These are phyloP conservation scores for Lodderomyces metapsilosis DNA, from an alignment of 1,139 yeast genomes.

Conservation along the genomic window DNA sequence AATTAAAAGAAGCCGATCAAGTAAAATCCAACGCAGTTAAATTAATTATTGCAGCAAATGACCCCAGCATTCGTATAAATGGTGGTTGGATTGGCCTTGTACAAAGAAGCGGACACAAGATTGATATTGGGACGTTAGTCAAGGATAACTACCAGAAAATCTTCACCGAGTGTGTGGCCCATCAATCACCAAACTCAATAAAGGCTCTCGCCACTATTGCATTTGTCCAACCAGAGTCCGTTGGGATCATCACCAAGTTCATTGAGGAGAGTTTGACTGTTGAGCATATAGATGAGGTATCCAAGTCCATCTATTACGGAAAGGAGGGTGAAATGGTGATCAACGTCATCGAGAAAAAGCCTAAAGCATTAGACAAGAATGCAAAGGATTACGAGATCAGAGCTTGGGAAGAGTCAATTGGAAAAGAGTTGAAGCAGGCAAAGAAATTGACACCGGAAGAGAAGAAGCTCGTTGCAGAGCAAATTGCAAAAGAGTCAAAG, in stretches of 20 bases:
- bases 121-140: constrained; percentile 68
- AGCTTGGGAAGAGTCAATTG: constrained; percentile 86
- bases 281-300: constrained; percentile 31
- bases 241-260: constrained; percentile 52
- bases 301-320: constrained; percentile 57
- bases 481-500: constrained; percentile 56
- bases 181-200: constrained; percentile 42
- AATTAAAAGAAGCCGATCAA: constrained; percentile 20
- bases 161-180: constrained; percentile 20
- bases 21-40: constrained; percentile 32
- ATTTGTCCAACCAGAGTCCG: constrained; percentile 63
- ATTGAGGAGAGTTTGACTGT: constrained; percentile 41
- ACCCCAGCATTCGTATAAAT: constrained; percentile 38
- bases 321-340: constrained; percentile 69
- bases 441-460: constrained; percentile 79
- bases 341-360: constrained; percentile 49
- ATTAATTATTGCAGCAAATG: constrained; percentile 59
- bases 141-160: constrained; percentile 36
- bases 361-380: constrained; percentile 52
- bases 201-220: constrained; percentile 62
- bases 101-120: constrained; percentile 43
- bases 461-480: constrained; percentile 56
- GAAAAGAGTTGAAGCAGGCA: constrained; percentile 56
- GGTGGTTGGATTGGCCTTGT: constrained; percentile 82
- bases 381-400: constrained; percentile 79